phyloP scores from a whole-genome alignment of 495 filamentous ascomycete genomes.

The Penicillium pulvis region DNA sequence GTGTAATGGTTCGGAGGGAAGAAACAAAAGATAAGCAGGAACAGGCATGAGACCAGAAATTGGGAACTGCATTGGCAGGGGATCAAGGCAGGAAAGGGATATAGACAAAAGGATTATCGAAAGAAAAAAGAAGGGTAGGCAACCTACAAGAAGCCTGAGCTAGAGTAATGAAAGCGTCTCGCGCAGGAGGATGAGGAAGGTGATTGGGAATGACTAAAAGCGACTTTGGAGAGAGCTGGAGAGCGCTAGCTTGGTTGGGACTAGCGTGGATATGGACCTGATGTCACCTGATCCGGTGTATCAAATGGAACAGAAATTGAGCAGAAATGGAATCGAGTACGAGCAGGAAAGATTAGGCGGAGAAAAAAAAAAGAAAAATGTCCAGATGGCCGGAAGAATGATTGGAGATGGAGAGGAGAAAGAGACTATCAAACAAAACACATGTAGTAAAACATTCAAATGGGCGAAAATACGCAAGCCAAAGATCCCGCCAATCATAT shows the following conservation, averaged over 20 bases:
- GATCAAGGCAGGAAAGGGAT: slow-evolving; percentile 6
- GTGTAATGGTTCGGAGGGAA: neutral
- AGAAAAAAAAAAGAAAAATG: neutral
- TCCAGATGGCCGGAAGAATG: neutral
- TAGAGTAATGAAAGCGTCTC: slow-evolving; percentile 15
- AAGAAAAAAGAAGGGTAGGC: slow-evolving; percentile 35
- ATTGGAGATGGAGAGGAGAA: neutral
- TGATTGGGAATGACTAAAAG: slow-evolving; percentile 7
- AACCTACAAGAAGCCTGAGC: slow-evolving; percentile 52
- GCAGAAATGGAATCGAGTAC: neutral
- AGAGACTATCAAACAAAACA: no score
- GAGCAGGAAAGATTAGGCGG: no score
- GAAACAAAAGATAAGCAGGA: slow-evolving; percentile 6
- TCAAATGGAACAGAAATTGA: slow-evolving; percentile 5
- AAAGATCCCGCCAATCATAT: no score
- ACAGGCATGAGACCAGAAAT: slow-evolving; percentile 5
- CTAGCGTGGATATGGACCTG: neutral
- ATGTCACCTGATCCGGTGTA: slow-evolving; percentile 1
- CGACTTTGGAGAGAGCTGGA: slow-evolving; percentile 10
- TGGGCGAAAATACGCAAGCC: no score
- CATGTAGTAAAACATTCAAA: no score
- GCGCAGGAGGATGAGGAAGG: slow-evolving; percentile 14
- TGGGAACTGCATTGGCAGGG: neutral
- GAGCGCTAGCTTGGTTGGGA: neutral
- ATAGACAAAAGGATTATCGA: slow-evolving; percentile 19